Evolutionary conservation across 2,329 filamentous ascomycete species (phyloP), one percentile per base, ranked within the genome.

Genomic region (Penicillium sp.): DNA sequence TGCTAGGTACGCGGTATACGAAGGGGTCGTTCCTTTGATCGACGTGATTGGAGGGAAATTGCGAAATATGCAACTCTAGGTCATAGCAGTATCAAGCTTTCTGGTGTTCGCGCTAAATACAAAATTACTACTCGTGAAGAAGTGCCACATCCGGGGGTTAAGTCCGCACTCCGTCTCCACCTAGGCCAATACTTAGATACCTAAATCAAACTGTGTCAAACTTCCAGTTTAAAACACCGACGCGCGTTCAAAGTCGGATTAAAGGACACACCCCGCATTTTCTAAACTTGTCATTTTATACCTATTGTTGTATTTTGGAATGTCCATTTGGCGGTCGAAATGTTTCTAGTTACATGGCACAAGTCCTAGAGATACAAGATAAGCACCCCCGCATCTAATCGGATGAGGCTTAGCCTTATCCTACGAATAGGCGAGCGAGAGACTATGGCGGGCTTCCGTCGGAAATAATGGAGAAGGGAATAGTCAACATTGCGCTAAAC

Each of bases 371-470:
- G 18, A 22, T 20, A 22, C 18, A 22, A 40, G 37, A 40, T 40
- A 40, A 40, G 37, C 8, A 40, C 37, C 37, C 37, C 37, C 37
- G 37, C 37, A 40, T 40, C 18, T 40, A 40, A 22, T 40, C 37
- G 11, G 18, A 20, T 6, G 9, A 40, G 37, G n/a, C 33, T 37
- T 37, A 37, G 33, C 33, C 33, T 37, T 37, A 37, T 40, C 41
- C 41, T n/a, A 12, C 14, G 11, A 11, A 31, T 7, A 15, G 23
- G 44, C 44, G 44, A 46, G 26, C 6, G 12, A 20, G 18, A 46
- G 26, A 31, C 27, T 8, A 27, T 40, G 14, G 22, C 45, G 45
- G 45, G 29, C 18, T 14, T 35, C 45, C 45, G 45, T 48, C 45
- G 45, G 45, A 31, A 35, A 12, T 48, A 31, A 35, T 35, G 45